These are phyloP conservation scores for Nakazawaea siamensis DNA, from an alignment of 805 yeast species.

Conservation along the genomic window DNA sequence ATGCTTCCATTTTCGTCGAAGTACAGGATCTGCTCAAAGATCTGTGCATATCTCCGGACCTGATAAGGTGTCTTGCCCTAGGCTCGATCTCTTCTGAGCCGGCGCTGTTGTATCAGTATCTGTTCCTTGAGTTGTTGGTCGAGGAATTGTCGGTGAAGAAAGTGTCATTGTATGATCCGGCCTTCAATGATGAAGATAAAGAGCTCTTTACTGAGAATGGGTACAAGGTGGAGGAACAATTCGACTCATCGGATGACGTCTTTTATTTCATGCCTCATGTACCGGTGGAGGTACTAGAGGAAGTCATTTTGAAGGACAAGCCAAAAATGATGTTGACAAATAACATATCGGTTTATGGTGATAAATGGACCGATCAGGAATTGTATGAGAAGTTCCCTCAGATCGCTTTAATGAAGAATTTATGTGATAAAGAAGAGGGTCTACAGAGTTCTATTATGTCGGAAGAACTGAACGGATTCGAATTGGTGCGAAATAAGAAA, in stretches of 20 bases:
- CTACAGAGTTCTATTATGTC: background rate
- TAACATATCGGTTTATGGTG: conserved; percentile 20
- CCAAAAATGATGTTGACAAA: conserved; percentile 23
- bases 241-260: background rate
- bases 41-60: too few species aligned
- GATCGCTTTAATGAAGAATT: conserved; percentile 14
- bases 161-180: conserved; percentile 24
- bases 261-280: conserved; percentile 26
- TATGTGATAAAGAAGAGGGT: background rate
- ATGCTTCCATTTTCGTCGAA: too few species aligned
- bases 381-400: conserved; percentile 20
- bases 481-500: conserved; percentile 2
- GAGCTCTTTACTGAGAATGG: conserved; percentile 12
- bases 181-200: conserved; percentile 17
- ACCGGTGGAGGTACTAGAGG: conserved; percentile 22
- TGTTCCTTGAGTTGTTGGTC: conserved; percentile 15
- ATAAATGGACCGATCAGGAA: conserved; percentile 18
- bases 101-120: conserved; percentile 21
- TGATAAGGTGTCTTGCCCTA: conserved; percentile 19
- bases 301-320: conserved; percentile 12
- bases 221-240: conserved; percentile 11
- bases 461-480: background rate
- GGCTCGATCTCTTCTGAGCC: conserved; percentile 18
- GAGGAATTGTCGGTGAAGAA: background rate
- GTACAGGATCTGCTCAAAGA: too few species aligned